Evolutionary conservation across 129 eudicot species (phyloP).

Genomic region (Pseudognaphalium luteoalbum): DNA sequence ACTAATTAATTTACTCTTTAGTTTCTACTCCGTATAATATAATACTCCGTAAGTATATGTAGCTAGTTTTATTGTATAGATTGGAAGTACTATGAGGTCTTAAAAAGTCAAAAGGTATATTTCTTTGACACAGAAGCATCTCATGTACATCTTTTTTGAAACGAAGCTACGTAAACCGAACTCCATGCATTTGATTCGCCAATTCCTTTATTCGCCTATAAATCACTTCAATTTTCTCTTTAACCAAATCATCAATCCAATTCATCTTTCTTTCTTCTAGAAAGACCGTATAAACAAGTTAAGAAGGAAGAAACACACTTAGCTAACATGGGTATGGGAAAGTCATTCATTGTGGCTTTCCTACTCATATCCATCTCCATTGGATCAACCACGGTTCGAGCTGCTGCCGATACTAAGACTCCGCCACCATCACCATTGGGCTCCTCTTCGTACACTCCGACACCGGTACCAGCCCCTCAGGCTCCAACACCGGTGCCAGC

Average conservation of each 20-base stretch:
- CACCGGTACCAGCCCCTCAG: neutral
- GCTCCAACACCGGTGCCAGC: neutral
- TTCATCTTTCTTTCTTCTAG: neutral
- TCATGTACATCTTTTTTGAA: neutral
- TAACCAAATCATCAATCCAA: neutral
- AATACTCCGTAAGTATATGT: too few species aligned
- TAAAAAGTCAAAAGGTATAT: slow-evolving; percentile 1
- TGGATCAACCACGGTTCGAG: slow-evolving; percentile 35
- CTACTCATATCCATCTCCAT: slow-evolving; percentile 42
- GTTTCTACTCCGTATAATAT: too few species aligned
- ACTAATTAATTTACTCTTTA: too few species aligned
- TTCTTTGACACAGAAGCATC: neutral
- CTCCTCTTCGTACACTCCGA: neutral
- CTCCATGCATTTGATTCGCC: neutral
- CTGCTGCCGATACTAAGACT: slow-evolving; percentile 19
- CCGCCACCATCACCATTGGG: neutral
- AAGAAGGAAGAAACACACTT: neutral
- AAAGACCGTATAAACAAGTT: neutral
- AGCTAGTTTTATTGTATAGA: neutral
- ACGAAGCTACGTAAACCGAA: slow-evolving; percentile 1
- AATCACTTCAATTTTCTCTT: neutral
- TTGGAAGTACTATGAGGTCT: neutral
- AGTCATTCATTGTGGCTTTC: slow-evolving; percentile 41
- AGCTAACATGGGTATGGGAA: slow-evolving; percentile 21
- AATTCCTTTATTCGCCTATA: neutral